phyloP scores from a whole-genome alignment of 805 yeast species.

The Sugiyamaella boreocaroliniensis region DNA sequence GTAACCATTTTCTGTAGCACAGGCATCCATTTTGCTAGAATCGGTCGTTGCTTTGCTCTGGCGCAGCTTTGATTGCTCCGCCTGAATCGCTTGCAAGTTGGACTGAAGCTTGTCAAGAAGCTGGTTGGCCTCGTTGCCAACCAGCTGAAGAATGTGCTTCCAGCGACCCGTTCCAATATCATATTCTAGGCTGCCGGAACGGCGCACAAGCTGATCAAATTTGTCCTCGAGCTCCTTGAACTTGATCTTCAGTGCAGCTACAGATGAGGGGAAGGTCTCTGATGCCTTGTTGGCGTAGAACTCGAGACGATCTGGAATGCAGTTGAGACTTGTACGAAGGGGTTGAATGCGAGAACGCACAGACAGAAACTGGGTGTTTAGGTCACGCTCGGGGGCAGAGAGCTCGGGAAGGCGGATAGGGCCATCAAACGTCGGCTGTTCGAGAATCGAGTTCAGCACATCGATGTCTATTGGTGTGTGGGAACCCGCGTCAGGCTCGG shows the following conservation, averaged over 20 bases:
- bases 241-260: slow-evolving; percentile 12
- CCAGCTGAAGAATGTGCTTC: slow-evolving; percentile 16
- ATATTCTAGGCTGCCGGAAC: slow-evolving; percentile 15
- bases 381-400: slow-evolving; percentile 11
- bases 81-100: slow-evolving; percentile 8
- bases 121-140: slow-evolving; percentile 14
- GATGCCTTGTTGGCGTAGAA: slow-evolving; percentile 16
- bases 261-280: slow-evolving; percentile 18
- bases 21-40: slow-evolving; percentile 8
- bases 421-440: slow-evolving; percentile 15
- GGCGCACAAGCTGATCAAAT: slow-evolving; percentile 6
- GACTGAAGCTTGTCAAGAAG: slow-evolving; percentile 13
- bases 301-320: slow-evolving; percentile 20
- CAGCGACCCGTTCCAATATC: slow-evolving; percentile 20
- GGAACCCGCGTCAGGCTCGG: background rate
- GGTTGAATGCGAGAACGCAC: slow-evolving; percentile 18
- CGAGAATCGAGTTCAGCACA: slow-evolving; percentile 9
- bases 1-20: slow-evolving; percentile 12
- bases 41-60: slow-evolving; percentile 1
- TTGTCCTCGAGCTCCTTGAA: slow-evolving; percentile 14
- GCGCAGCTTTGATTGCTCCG: slow-evolving; percentile 1
- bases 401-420: slow-evolving; percentile 16
- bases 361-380: slow-evolving; percentile 16
- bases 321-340: slow-evolving; percentile 19
- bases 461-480: slow-evolving; percentile 10